A percentile compares a stretch with the other conserved stretches of the same genome.
Conservation (phyloP, 345 rosid genomes). For the Euphorbia lathyris region DNA sequence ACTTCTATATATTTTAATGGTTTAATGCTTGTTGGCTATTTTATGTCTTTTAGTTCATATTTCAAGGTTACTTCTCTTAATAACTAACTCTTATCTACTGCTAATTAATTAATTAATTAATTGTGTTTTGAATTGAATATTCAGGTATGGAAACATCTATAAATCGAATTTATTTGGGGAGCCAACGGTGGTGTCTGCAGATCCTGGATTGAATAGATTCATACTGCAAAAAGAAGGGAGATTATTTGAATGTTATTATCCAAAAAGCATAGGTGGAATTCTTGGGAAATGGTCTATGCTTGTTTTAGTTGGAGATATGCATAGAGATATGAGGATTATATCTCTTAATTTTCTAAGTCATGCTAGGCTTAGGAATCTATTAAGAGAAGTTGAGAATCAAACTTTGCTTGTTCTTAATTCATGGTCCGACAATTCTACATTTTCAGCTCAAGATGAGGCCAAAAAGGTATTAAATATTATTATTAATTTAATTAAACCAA, state of each 20-base stretch:
- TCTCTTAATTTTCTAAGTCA: constrained; percentile 82
- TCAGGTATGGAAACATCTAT: constrained; percentile 92
- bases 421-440: constrained; percentile 66
- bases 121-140: no score
- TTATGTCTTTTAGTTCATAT: no score
- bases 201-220: constrained; percentile 76
- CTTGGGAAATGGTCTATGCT: constrained; percentile 99
- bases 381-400: constrained; percentile 78
- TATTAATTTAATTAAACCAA: no score
- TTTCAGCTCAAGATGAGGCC: constrained; percentile 94
- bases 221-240: constrained; percentile 88
- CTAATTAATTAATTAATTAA: no score
- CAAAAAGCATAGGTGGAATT: constrained; percentile 93
- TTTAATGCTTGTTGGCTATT: no score
- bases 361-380: constrained; percentile 68
- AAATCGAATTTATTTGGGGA: constrained; percentile 87
- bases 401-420: constrained; percentile 71
- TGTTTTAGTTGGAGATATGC: constrained; percentile 98
- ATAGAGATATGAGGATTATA: constrained; percentile 86
- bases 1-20: no score
- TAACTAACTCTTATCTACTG: no score
- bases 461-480: constrained; percentile 68
- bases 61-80: constrained; percentile 45
- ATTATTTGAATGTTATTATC: constrained; percentile 90
- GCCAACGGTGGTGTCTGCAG: constrained; percentile 91